phyloP scores from a whole-genome alignment of 106 monocot species.

The Narthecium ossifragum region DNA sequence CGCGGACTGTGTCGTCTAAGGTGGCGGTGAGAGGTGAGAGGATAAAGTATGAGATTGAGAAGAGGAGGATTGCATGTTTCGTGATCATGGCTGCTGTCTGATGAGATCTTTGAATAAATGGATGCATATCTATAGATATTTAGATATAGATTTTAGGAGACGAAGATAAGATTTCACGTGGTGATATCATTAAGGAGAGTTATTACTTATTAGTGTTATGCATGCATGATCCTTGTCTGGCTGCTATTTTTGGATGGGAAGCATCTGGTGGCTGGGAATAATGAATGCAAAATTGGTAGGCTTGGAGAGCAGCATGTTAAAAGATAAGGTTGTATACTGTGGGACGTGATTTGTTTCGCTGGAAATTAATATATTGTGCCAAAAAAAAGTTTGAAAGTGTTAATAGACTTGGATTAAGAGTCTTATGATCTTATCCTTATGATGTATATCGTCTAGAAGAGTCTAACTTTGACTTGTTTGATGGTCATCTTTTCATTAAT shows the following conservation, averaged over 20 bases:
- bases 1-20: slow-evolving; percentile 10
- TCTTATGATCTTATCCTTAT: too few relatives aligned
- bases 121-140: not conserved
- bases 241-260: not conserved
- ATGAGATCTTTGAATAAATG: not conserved
- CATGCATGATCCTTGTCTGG: not conserved
- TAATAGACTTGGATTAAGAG: too few relatives aligned
- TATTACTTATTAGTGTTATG: not conserved
- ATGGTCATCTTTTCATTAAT: too few relatives aligned
- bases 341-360: too few relatives aligned
- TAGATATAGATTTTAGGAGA: not conserved
- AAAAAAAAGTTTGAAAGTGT: too few relatives aligned
- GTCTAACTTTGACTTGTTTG: too few relatives aligned
- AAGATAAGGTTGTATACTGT: too few relatives aligned
- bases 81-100: not conserved
- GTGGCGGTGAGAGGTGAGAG: slow-evolving; percentile 1
- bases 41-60: too few relatives aligned
- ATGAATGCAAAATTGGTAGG: not conserved
- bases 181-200: not conserved
- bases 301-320: too few relatives aligned
- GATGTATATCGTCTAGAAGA: too few relatives aligned
- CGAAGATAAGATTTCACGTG: not conserved
- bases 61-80: slow-evolving; percentile 1
- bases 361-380: too few relatives aligned
- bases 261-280: not conserved